Evolutionary conservation across 495 filamentous ascomycete species (phyloP).

Genomic region (Daldinia caldariorum): DNA sequence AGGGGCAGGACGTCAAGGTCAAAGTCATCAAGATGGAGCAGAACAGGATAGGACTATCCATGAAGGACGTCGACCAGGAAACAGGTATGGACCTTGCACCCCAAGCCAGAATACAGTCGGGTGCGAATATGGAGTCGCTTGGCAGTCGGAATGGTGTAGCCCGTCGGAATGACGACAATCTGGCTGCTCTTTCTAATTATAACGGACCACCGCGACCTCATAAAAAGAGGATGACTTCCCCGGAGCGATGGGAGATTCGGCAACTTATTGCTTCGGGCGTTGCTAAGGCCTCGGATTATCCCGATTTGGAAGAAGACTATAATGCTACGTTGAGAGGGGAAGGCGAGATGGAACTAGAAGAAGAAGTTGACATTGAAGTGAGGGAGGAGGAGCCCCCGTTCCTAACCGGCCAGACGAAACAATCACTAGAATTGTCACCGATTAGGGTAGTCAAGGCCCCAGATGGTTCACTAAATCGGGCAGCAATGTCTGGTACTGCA

Average conservation of each 20-base stretch:
- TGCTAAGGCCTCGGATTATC: conserved; percentile 89
- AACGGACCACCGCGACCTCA: conserved; percentile 61
- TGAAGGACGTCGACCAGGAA: conserved; percentile 96
- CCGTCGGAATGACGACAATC: conserved; percentile 56
- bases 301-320: conserved; percentile 94
- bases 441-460: conserved; percentile 97
- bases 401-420: conserved; percentile 94
- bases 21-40: conserved; percentile 91
- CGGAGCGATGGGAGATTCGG: conserved; percentile 96
- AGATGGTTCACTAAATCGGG: conserved; percentile 93
- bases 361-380: conserved; percentile 97
- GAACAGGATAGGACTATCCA: conserved; percentile 82
- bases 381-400: conserved; percentile 97
- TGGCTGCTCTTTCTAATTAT: conserved; percentile 72
- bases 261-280: conserved; percentile 96
- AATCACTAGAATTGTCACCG: conserved; percentile 91
- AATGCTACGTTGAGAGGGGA: conserved; percentile 86
- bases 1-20: conserved; percentile 87
- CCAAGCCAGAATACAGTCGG: conserved; percentile 83
- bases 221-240: conserved; percentile 94
- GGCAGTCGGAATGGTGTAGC: conserved; percentile 71
- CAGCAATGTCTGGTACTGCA: conserved; percentile 89
- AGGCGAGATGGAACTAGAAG: conserved; percentile 90
- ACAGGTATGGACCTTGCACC: conserved; percentile 87
- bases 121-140: conserved; percentile 88